Evolutionary conservation across 2,329 filamentous ascomycete genomes (phyloP).

Genomic region (Aspergillus sp.): DNA sequence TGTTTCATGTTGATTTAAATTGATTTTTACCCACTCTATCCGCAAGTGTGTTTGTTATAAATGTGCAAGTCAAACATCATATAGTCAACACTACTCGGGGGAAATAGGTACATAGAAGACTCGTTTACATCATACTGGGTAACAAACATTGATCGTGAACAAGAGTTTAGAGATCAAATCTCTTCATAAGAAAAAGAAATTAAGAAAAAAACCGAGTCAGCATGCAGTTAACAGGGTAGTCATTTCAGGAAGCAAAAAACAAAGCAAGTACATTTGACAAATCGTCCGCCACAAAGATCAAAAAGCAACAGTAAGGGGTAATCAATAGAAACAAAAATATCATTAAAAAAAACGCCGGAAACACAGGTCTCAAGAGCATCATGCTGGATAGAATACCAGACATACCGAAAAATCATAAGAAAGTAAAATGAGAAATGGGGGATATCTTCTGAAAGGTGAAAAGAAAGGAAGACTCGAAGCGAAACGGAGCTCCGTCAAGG

Average conservation of each 20-base stretch:
- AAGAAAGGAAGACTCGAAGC: constrained; percentile 3
- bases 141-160: background rate
- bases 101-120: constrained; percentile 17
- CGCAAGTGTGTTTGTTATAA: no score
- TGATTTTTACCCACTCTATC: no score
- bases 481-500: background rate
- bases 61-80: background rate
- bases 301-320: constrained; percentile 9
- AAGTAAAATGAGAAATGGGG: constrained; percentile 7
- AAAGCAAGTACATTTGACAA: background rate
- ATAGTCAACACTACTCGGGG: constrained; percentile 9
- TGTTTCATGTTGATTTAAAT: no score
- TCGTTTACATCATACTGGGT: constrained; percentile 15
- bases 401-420: constrained; percentile 8
- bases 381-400: no score
- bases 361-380: constrained; percentile 10
- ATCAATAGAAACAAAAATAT: background rate
- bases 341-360: constrained; percentile 9
- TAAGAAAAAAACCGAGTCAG: constrained; percentile 5
- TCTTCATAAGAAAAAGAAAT: background rate
- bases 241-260: constrained; percentile 1
- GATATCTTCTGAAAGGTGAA: background rate
- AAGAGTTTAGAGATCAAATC: background rate
- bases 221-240: constrained; percentile 3
- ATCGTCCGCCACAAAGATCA: background rate